A percentile compares a stretch with the other conserved stretches of the same genome.
Evolutionary conservation across 1,284 basidiomycete species (phyloP).

Genomic region (Cystobasidium pallidum): DNA sequence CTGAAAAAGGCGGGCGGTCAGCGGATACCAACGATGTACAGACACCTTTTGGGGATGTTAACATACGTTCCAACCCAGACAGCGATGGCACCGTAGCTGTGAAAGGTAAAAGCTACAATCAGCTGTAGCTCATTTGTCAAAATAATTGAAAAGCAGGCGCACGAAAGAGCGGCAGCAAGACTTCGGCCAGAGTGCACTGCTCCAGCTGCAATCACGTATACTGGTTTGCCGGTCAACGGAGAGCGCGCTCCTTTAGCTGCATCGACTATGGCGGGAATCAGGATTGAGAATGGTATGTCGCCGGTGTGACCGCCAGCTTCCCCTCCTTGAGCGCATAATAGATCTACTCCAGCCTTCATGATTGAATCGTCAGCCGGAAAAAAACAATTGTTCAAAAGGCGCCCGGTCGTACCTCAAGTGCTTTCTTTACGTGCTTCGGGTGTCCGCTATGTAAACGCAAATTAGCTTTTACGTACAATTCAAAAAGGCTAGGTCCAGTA

Average conservation of each 20-base stretch:
- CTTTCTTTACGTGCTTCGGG: constrained; percentile 63
- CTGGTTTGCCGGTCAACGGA: constrained; percentile 73
- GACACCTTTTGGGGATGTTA: too few species aligned
- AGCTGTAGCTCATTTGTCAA: too few species aligned
- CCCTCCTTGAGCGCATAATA: constrained; percentile 76
- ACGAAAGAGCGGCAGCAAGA: constrained; percentile 73
- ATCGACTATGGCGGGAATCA: constrained; percentile 80
- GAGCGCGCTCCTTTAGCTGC: constrained; percentile 71
- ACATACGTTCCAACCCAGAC: constrained; percentile 65
- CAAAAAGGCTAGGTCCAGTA: background rate
- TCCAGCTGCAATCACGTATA: constrained; percentile 59
- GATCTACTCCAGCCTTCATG: constrained; percentile 59
- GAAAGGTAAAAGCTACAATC: background rate
- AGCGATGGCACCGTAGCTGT: constrained; percentile 68
- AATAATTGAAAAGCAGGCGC: too few species aligned
- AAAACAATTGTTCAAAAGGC: too few species aligned
- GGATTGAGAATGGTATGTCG: constrained; percentile 37
- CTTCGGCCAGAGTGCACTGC: constrained; percentile 79
- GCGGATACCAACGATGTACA: too few species aligned
- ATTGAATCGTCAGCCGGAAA: background rate
- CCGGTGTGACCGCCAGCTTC: constrained; percentile 46
- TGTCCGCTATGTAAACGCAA: constrained; percentile 34
- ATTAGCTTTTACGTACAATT: background rate
- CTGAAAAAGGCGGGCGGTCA: background rate
- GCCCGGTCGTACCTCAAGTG: constrained; percentile 18